Evolutionary conservation across 2,329 filamentous ascomycete species (phyloP), one percentile per base, ranked within the genome.

Genomic region (Neopestalotiopsis sp.): DNA sequence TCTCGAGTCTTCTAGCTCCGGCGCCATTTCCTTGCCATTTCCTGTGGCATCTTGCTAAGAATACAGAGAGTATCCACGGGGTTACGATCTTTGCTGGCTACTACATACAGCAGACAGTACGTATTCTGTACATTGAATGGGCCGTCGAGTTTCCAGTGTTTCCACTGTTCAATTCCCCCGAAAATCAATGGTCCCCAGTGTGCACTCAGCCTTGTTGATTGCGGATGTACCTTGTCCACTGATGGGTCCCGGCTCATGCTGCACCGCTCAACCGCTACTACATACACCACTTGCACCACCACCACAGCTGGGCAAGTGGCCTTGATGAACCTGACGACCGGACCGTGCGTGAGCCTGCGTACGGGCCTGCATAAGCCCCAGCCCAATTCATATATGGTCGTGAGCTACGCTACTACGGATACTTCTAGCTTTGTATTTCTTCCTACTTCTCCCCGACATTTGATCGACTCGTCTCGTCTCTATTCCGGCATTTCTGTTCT

Each of bases 351-450:
- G 34, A 38, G 34, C 5, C 24, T 53, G n/a, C 61, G 61, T 64
- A 40, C 61, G 40, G 28, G 28, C 59, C 61, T 64, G 61, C 61
- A 64, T 64, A 64, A 64, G 61, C 61, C 61, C 61, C 61, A 64
- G 61, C 17, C 34, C 20, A 53, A 49, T 45, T 64, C 40, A 64
- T 64, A 38, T 64, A 64, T 64, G 24, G 20, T 53, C n/a, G n/a
- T 40, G 40, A 38, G 34, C 40, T 28, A 28, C 24, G 24, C 24
- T 28, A 28, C 24, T 28, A 53, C 61, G 34, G 34, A 38, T 59
- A 62, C 59, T 53, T 64, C 61, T 38, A 45, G 61, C 61, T 64
- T 64, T 62, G 61, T 64, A 64, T 64, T 64, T 62, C 61, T 64
- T 64, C 61, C 14, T 53, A 9, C 20, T 49, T 62, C 59, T 34